Evolutionary conservation across 805 yeast genomes (phyloP), one percentile per base, ranked within the genome.

Genomic region (Teunomyces pallodes): DNA sequence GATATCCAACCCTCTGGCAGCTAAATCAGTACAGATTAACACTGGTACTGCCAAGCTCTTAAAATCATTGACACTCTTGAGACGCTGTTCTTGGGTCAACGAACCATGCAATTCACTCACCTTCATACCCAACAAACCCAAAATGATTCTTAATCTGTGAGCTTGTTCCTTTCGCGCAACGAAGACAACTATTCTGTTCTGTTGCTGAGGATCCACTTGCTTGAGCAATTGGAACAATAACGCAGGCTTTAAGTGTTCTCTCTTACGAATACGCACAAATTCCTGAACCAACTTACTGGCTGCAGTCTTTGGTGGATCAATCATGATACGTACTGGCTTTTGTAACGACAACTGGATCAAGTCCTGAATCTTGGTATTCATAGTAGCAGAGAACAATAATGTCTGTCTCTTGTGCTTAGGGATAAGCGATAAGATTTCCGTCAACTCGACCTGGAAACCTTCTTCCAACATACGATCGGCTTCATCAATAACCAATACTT

Each of bases 381-480:
- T 94, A 7, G 99, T 94, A 41, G 99, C 99, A 31, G 99, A 94
- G 60, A 91, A 94, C 58, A 94, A 73, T 74, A 94, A 71, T 0
- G 97, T 92, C 70, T 94, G 99, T 66, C 98, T 83, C 69, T 89
- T 89, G 44, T 84, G 80, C 55, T 70, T 72, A 27, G 99, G 99
- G 54, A 95, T 76, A 46, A 92, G 75, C 10, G 87, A 79, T 68
- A 94, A 79, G 51, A 94, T 92, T 66, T 94, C 99, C 14, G 90
- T 86, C 56, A 94, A 75, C 69, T 94, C 99, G 46, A 84, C 89
- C 69, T 91, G 97, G 81, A 94, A 94, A 62, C 99, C 99, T 70
- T 94, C 99, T 66, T 94, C 99, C 58, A 94, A 79, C 98, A 94
- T 94, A 74, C 99, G 84, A 77, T 94, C 99, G 51, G 99, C 99